These are phyloP conservation scores for Penicillium crustosum DNA, from an alignment of 2,329 filamentous ascomycete species.

Conservation along the genomic window DNA sequence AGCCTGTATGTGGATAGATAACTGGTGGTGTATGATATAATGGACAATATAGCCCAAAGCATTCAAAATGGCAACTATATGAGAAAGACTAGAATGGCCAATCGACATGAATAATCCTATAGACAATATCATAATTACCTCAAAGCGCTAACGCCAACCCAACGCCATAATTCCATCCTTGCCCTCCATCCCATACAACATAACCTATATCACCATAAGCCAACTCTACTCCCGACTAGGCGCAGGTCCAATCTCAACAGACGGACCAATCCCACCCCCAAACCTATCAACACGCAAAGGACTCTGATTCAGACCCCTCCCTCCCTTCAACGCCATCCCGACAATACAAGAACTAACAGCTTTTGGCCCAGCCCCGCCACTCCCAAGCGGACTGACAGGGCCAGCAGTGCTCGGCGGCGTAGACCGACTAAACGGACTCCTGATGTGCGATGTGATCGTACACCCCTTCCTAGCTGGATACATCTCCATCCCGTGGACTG, in stretches of 20 bases:
- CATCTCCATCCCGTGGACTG: slow-evolving; percentile 14
- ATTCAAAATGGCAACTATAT: background rate
- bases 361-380: background rate
- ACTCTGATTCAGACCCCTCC: background rate
- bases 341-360: background rate
- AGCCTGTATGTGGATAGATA: slow-evolving; percentile 33
- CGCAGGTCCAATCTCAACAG: slow-evolving; percentile 6
- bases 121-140: background rate
- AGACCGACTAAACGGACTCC: background rate
- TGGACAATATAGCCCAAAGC: background rate
- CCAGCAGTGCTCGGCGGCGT: background rate
- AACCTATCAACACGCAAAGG: background rate
- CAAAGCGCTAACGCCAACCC: background rate
- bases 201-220: background rate
- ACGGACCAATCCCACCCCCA: background rate
- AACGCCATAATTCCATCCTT: background rate
- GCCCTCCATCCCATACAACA: background rate
- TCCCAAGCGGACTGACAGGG: background rate
- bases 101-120: background rate
- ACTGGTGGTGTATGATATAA: background rate
- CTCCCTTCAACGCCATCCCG: background rate
- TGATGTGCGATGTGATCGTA: background rate
- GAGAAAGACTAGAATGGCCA: background rate
- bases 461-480: background rate
- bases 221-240: background rate